Base-by-base conservation (phyloP, 1,139 yeast genomes). In the Blastobotrys capitulatus region DNA sequence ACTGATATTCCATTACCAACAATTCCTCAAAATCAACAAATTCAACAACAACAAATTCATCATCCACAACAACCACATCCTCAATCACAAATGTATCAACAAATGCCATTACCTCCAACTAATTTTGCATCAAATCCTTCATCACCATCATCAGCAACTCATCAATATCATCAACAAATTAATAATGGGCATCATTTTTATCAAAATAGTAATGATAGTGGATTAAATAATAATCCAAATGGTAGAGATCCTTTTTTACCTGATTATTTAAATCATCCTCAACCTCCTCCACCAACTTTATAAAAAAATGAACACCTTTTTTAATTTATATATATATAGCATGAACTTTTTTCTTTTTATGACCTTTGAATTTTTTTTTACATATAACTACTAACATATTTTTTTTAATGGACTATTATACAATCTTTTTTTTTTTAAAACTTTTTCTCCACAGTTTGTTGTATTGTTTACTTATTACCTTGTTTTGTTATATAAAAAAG, bases 221-320 rank as follows among this genome's bases (percentile, higher is more conserved):
- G 18, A 20, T 22, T 16, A 15, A 32, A 35, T 25, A 19, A 26
- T 9, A 26, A 32, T 12, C 39, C 36, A n/a, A 20, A 38, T 20
- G 29, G 22, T n/a, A 31, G 52, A 15, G 53, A 51, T 34, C 53
- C 53, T 20, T 51, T 51, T 32, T 27, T 45, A 37, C 53, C 53
- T n/a, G 53, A 51, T 43, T 51, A 51, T 27, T 42, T 53, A 22
- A 29, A 41, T 47, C 38, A 34, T 35, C 48, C 44, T 15, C 42
- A 38, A 12, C 53, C 49, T 7, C 46, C 39, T 43, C 38, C 45
- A 20, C 25, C 44, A 2, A 29, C 45, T n/a, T 19, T 37, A 22
- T 7, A 22, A 22, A 22, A 22, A 22, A 22, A 22, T 5, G 25
- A 7, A 22, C 25, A 5, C 7, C n/a, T n/a, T n/a, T n/a, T n/a